Conservation (phyloP, 1,284 basidiomycete genomes). For the Ceratobasidium theobromae region DNA sequence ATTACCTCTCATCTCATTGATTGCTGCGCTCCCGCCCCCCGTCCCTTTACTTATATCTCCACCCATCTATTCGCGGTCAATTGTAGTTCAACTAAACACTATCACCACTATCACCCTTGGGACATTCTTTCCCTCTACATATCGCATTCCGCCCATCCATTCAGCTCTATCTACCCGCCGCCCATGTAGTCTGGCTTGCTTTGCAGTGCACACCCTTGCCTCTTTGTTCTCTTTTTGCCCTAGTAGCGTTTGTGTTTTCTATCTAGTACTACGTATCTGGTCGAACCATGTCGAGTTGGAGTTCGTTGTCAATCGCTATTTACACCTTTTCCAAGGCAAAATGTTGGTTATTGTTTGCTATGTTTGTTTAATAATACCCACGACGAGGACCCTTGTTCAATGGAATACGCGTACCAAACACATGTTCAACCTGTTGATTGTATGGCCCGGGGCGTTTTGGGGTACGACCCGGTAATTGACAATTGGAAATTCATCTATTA, state of each 20-base stretch:
- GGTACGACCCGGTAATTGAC: no score
- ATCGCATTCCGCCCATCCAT: neutral
- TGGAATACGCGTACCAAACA: no score
- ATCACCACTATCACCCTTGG: conserved; percentile 5
- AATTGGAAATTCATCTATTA: no score
- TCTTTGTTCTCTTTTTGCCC: conserved; percentile 16
- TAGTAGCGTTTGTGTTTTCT: conserved; percentile 24
- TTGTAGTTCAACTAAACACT: conserved; percentile 20
- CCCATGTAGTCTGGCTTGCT: conserved; percentile 26
- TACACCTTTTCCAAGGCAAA: neutral
- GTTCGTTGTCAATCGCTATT: conserved; percentile 32
- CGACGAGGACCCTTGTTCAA: no score
- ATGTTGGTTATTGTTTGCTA: neutral
- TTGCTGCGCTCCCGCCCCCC: conserved; percentile 22
- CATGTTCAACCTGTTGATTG: no score
- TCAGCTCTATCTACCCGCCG: neutral
- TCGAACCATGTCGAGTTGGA: conserved; percentile 23
- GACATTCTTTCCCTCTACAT: neutral
- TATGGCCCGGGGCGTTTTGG: no score
- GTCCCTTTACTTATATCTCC: conserved; percentile 30
- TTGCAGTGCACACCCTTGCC: neutral
- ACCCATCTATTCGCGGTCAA: conserved; percentile 32
- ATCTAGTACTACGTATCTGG: conserved; percentile 11
- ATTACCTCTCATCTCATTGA: conserved; percentile 19
- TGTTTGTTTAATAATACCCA: neutral